These are phyloP conservation scores for Limnanthes douglasii DNA, from an alignment of 345 rosid species.

Conservation along the genomic window DNA sequence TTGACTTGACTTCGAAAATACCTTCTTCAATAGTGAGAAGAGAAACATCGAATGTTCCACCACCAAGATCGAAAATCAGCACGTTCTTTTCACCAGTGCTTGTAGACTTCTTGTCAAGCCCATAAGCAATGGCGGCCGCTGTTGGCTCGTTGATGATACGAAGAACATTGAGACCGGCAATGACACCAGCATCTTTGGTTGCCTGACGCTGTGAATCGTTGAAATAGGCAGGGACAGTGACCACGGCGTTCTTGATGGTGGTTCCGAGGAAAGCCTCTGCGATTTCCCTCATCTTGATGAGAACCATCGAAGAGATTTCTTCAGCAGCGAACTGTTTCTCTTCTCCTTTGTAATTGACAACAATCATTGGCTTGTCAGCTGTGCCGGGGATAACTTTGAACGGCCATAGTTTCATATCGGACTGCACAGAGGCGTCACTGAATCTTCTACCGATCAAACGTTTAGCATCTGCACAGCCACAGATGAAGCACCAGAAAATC, in stretches of 20 bases:
- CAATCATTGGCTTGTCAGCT: conserved; percentile 38
- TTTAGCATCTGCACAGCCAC: too few relatives aligned
- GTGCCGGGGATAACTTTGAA: too few relatives aligned
- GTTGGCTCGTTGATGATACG: too few relatives aligned
- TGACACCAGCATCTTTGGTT: too few relatives aligned
- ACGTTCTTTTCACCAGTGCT: conserved; percentile 41
- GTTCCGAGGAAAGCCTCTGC: conserved; percentile 47
- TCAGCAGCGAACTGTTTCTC: conserved; percentile 33
- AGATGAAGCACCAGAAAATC: too few relatives aligned
- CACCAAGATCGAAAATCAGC: conserved; percentile 48
- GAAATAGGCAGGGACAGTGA: conserved; percentile 41
- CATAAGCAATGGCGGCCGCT: conserved; percentile 50
- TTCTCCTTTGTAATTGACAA: conserved; percentile 27
- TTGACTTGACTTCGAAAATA: conserved; percentile 36
- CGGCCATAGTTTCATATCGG: conserved; percentile 35
- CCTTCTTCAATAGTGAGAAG: conserved; percentile 43
- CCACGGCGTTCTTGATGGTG: conserved; percentile 33
- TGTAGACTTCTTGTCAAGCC: conserved; percentile 42
- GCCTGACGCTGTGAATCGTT: too few relatives aligned
- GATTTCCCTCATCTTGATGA: too few relatives aligned
- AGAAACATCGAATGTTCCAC: conserved; percentile 49
- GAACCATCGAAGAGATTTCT: conserved; percentile 47
- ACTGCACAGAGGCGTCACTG: too few relatives aligned
- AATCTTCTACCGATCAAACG: too few relatives aligned
- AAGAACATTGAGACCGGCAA: too few relatives aligned